These are phyloP conservation scores for Emergomyces orientalis DNA, from an alignment of 2,329 filamentous ascomycete species.

Conservation along the genomic window DNA sequence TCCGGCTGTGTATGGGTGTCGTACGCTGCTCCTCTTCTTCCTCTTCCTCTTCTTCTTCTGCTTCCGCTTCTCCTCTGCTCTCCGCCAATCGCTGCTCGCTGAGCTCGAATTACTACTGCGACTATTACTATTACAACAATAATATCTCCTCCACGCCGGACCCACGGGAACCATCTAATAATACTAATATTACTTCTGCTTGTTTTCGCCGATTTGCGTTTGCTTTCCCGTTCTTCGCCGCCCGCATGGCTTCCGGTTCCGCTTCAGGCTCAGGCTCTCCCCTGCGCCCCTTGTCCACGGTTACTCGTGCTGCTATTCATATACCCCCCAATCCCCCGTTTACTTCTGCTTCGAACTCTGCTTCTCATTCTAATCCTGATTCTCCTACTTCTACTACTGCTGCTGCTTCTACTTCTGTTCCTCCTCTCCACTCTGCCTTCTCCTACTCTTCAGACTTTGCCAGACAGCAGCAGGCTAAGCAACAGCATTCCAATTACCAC, in stretches of 20 bases:
- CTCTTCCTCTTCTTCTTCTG: too few species aligned
- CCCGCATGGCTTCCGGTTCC: slow-evolving; percentile 2
- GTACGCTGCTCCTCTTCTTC: too few species aligned
- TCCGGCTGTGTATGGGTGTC: too few species aligned
- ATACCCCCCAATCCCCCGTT: slow-evolving; percentile 33
- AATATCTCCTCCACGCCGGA: background rate
- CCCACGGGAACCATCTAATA: background rate
- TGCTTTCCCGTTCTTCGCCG: slow-evolving; percentile 2
- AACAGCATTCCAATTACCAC: slow-evolving; percentile 49
- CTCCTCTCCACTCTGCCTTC: slow-evolving; percentile 25
- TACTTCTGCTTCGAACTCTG: background rate
- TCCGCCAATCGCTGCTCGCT: background rate
- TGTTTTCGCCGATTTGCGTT: slow-evolving; percentile 2
- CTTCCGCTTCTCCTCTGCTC: too few species aligned
- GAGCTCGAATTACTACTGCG: background rate
- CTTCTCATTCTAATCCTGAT: background rate
- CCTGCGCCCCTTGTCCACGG: slow-evolving; percentile 4
- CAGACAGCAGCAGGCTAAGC: slow-evolving; percentile 49
- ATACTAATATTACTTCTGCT: background rate
- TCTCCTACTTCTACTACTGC: background rate
- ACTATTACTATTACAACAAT: too few species aligned
- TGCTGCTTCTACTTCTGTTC: background rate
- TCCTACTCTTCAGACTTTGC: slow-evolving; percentile 48
- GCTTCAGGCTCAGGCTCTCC: background rate
- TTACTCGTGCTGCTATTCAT: slow-evolving; percentile 33